Evolutionary conservation across 1,284 basidiomycete species (phyloP).

Genomic region (Irpex sp.): DNA sequence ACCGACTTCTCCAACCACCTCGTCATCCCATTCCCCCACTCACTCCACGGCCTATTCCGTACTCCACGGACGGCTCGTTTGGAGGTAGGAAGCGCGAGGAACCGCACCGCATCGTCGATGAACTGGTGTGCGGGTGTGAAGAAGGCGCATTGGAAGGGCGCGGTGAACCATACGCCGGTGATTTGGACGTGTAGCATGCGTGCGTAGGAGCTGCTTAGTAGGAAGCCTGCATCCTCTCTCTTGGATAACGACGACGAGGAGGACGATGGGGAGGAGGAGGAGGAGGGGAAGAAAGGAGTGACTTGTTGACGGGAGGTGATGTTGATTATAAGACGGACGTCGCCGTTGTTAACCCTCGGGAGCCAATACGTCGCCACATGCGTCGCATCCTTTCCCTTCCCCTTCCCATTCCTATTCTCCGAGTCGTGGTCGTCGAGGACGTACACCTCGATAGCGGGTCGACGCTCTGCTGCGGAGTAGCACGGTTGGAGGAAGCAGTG

Average conservation of each 20-base stretch:
- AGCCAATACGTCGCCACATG: slow-evolving; percentile 7
- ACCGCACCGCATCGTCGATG: background rate
- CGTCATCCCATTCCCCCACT: background rate
- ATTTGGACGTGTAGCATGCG: slow-evolving; percentile 7
- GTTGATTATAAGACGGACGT: slow-evolving; percentile 1
- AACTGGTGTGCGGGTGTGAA: slow-evolving; percentile 4
- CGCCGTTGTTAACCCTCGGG: background rate
- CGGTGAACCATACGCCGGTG: background rate
- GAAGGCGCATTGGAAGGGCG: slow-evolving; percentile 3
- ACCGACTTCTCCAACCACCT: background rate
- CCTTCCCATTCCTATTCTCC: background rate
- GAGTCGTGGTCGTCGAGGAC: background rate
- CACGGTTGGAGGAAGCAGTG: slow-evolving; percentile 5
- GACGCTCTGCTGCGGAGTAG: slow-evolving; percentile 2
- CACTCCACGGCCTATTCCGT: background rate
- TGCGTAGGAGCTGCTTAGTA: background rate
- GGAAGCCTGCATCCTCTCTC: background rate
- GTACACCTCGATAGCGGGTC: slow-evolving; percentile 4
- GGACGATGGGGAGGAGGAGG: no score
- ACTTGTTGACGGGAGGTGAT: slow-evolving; percentile 1
- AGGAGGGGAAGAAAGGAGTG: background rate
- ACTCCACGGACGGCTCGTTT: background rate
- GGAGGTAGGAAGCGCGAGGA: background rate
- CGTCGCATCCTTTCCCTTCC: background rate
- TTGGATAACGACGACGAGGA: background rate